These are phyloP conservation scores for Leucoagaricus sp. DNA, from an alignment of 1,284 basidiomycete species.

Conservation along the genomic window DNA sequence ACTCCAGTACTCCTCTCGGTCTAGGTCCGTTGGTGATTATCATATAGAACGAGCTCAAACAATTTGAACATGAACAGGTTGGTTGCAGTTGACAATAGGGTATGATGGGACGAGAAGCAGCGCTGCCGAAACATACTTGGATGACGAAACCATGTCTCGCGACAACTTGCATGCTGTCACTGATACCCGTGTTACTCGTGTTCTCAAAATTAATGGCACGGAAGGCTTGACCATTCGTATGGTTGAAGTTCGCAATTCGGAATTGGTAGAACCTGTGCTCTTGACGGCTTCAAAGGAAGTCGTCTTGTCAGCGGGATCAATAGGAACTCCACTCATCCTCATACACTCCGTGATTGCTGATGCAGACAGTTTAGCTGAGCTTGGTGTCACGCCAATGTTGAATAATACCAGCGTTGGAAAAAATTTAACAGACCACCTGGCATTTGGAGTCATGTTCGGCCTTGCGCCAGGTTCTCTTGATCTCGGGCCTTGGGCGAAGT, in stretches of 20 bases:
- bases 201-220: background rate
- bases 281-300: constrained; percentile 26
- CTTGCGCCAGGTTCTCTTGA: constrained; percentile 5
- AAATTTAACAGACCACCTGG: constrained; percentile 36
- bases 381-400: constrained; percentile 25
- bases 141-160: background rate
- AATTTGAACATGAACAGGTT: background rate
- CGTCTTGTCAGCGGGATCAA: constrained; percentile 26
- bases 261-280: background rate
- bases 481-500: constrained; percentile 10
- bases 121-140: constrained; percentile 9
- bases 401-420: constrained; percentile 45
- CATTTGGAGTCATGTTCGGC: background rate
- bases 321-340: constrained; percentile 30
- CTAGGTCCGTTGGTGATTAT: constrained; percentile 14
- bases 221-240: constrained; percentile 1
- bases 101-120: constrained; percentile 12
- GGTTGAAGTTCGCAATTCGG: constrained; percentile 2
- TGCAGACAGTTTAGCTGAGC: constrained; percentile 16
- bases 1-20: constrained; percentile 34
- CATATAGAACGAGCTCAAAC: background rate
- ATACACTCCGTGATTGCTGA: constrained; percentile 31
- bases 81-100: constrained; percentile 13
- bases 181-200: constrained; percentile 8
- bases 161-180: constrained; percentile 8